A percentile compares a stretch with the other conserved stretches of the same genome.
These are phyloP conservation scores for Starmerella sp. DNA, from an alignment of 805 yeast species.

Conservation along the genomic window DNA sequence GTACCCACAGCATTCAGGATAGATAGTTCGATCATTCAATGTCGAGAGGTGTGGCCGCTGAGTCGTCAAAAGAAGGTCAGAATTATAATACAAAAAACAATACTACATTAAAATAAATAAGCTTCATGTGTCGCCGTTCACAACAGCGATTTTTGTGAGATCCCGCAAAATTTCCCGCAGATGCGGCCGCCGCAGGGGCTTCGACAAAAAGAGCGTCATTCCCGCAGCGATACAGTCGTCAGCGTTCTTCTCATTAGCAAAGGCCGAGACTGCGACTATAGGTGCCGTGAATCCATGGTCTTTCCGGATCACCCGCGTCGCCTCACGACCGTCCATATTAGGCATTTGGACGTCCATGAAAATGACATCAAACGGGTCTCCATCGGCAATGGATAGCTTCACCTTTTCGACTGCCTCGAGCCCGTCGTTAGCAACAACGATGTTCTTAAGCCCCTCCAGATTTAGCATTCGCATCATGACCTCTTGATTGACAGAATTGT, in stretches of 20 bases:
- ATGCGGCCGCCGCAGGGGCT: slow-evolving; percentile 42
- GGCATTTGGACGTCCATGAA: slow-evolving; percentile 99
- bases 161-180: slow-evolving; percentile 21
- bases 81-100: not conserved
- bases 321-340: slow-evolving; percentile 73
- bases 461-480: slow-evolving; percentile 80
- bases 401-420: slow-evolving; percentile 71
- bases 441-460: slow-evolving; percentile 63
- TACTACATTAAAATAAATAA: slow-evolving; percentile 5
- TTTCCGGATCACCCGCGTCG: slow-evolving; percentile 61
- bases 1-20: no score
- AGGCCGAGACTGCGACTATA: slow-evolving; percentile 89
- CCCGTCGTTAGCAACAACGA: slow-evolving; percentile 82
- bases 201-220: slow-evolving; percentile 82
- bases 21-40: no score
- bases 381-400: slow-evolving; percentile 33
- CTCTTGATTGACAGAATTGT: slow-evolving; percentile 86
- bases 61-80: not conserved
- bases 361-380: slow-evolving; percentile 47
- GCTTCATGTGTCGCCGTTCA: not conserved
- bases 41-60: no score
- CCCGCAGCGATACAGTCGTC: slow-evolving; percentile 80
- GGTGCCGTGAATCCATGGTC: slow-evolving; percentile 55
- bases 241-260: slow-evolving; percentile 84
- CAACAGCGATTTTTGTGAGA: slow-evolving; percentile 7